These are phyloP conservation scores for Erigeron philadelphicus DNA, from an alignment of 140 eudicot species.

Conservation along the genomic window DNA sequence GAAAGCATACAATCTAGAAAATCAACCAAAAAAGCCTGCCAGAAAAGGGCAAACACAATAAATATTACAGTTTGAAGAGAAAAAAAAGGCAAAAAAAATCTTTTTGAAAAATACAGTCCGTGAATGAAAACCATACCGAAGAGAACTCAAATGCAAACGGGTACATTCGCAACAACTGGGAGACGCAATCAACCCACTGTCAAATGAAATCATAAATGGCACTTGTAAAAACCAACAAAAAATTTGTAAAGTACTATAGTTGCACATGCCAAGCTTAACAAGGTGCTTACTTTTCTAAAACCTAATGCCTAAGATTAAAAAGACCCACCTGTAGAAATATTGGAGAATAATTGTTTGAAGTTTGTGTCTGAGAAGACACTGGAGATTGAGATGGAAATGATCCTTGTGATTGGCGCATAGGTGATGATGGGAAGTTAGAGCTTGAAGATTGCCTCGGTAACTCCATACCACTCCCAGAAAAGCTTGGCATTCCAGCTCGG, in stretches of 20 bases:
- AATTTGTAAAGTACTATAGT: not conserved
- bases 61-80: conserved; percentile 13
- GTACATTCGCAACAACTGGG: conserved; percentile 89
- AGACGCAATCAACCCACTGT: conserved; percentile 97
- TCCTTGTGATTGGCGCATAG: conserved; percentile 68
- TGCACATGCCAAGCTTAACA: not conserved
- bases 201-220: conserved; percentile 20
- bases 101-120: not conserved
- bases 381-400: conserved; percentile 57
- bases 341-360: conserved; percentile 65
- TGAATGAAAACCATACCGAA: conserved; percentile 57
- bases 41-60: not conserved
- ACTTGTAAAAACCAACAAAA: not conserved
- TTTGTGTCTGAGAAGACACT: conserved; percentile 55
- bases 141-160: conserved; percentile 94
- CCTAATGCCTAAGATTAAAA: not conserved
- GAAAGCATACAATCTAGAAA: conserved; percentile 74
- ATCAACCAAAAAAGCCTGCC: conserved; percentile 90
- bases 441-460: conserved; percentile 72
- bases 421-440: conserved; percentile 71
- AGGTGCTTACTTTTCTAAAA: not conserved
- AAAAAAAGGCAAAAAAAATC: conserved; percentile 5
- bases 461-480: conserved; percentile 65
- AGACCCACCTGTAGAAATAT: conserved; percentile 77
- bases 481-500: conserved; percentile 71